Percentiles rank a stretch among this genome's conserved stretches.
These are phyloP conservation scores for Colletotrichum musicola DNA, from an alignment of 2,329 filamentous ascomycete species.

Conservation along the genomic window DNA sequence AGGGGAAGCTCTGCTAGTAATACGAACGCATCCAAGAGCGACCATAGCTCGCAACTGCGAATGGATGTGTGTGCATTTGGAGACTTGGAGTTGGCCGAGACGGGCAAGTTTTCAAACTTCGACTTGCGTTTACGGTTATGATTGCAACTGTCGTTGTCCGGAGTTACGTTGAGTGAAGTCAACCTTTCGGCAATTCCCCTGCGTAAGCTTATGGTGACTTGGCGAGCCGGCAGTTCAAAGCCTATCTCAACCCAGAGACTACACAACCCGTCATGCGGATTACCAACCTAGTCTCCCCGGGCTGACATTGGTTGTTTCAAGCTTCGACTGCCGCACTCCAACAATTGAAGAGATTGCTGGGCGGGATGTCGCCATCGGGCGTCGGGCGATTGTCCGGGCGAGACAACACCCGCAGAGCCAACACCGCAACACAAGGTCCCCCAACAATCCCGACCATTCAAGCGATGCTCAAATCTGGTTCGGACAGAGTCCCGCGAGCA, in stretches of 20 bases:
- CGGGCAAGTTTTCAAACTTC: too few relatives aligned
- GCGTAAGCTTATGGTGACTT: too few relatives aligned
- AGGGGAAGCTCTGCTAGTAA: too few relatives aligned
- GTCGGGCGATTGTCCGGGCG: slow-evolving; percentile 31
- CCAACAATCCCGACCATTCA: slow-evolving; percentile 20
- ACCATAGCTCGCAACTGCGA: too few relatives aligned
- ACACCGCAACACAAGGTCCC: slow-evolving; percentile 4
- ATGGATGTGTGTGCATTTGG: too few relatives aligned
- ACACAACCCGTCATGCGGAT: not conserved
- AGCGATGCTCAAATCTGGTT: not conserved
- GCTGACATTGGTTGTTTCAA: not conserved
- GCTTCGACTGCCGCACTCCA: not conserved
- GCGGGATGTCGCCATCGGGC: slow-evolving; percentile 22
- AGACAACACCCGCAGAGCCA: not conserved
- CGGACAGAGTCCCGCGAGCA: not conserved
- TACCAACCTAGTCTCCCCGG: not conserved
- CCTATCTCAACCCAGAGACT: not conserved
- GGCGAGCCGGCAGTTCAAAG: too few relatives aligned
- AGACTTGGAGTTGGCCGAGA: too few relatives aligned
- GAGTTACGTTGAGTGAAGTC: too few relatives aligned
- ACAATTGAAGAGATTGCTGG: not conserved
- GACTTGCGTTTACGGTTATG: too few relatives aligned
- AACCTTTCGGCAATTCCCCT: too few relatives aligned
- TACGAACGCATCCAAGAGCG: too few relatives aligned
- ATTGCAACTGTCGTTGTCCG: too few relatives aligned